Conservation (phyloP, 108 stramenopile species). For the Cyclotella cryptica region DNA sequence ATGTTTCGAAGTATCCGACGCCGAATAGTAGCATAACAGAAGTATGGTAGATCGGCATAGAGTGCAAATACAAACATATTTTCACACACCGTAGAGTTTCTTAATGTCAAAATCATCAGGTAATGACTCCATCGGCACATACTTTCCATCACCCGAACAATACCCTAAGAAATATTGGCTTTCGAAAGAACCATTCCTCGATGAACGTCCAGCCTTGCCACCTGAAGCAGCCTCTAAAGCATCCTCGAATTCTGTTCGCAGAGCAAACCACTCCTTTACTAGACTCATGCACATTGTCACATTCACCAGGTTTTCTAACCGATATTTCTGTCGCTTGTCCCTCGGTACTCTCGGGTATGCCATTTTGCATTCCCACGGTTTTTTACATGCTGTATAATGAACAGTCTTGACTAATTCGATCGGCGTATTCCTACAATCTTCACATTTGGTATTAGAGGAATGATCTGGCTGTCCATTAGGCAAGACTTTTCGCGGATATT, state of each 20-base stretch:
- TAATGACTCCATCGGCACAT: constrained; percentile 60
- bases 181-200: constrained; percentile 54
- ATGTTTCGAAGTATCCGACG: neutral
- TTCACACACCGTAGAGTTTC: constrained; percentile 55
- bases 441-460: constrained; percentile 59
- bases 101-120: constrained; percentile 66
- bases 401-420: constrained; percentile 62
- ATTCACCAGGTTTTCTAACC: constrained; percentile 68
- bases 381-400: constrained; percentile 82
- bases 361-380: constrained; percentile 76
- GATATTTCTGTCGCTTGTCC: constrained; percentile 61
- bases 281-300: constrained; percentile 65
- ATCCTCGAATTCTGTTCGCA: constrained; percentile 65
- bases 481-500: constrained; percentile 58
- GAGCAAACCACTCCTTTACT: constrained; percentile 65
- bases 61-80: neutral
- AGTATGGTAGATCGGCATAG: neutral
- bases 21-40: neutral
- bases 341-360: constrained; percentile 62
- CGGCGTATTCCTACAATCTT: constrained; percentile 70
- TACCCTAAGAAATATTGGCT: constrained; percentile 70
- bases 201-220: constrained; percentile 32
- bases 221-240: constrained; percentile 43
- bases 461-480: constrained; percentile 55
- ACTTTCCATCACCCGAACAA: constrained; percentile 47